Conservation (phyloP, 257 asterid genomes). For the Solanum dulcamara region DNA sequence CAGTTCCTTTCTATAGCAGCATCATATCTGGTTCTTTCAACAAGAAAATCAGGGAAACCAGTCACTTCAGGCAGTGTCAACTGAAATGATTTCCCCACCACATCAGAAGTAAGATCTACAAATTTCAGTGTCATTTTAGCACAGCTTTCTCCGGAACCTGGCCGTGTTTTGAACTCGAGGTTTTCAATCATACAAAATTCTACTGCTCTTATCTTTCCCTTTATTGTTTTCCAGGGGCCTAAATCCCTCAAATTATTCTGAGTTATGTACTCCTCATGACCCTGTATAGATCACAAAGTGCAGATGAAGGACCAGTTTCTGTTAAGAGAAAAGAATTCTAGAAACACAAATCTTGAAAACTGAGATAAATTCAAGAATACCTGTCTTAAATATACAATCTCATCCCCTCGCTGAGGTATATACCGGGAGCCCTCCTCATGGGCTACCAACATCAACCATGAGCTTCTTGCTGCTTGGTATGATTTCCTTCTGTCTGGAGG, state of each 20-base stretch:
- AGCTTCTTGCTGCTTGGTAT: slow-evolving; percentile 51
- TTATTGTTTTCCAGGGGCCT: slow-evolving; percentile 69
- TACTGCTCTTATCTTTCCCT: slow-evolving; percentile 56
- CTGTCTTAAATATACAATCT: slow-evolving; percentile 82
- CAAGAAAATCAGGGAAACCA: slow-evolving; percentile 90
- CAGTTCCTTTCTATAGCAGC: slow-evolving; percentile 73
- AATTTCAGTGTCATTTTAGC: slow-evolving; percentile 74
- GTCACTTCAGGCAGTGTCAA: slow-evolving; percentile 80
- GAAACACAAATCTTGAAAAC: neutral
- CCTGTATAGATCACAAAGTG: slow-evolving; percentile 35
- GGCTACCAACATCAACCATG: slow-evolving; percentile 73
- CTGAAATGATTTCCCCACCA: slow-evolving; percentile 49
- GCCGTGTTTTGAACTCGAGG: slow-evolving; percentile 56
- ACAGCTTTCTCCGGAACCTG: slow-evolving; percentile 98
- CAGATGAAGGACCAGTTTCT: slow-evolving; percentile 1
- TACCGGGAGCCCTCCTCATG: slow-evolving; percentile 85
- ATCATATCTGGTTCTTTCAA: slow-evolving; percentile 75
- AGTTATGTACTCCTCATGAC: slow-evolving; percentile 69
- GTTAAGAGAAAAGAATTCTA: neutral
- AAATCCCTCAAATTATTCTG: slow-evolving; percentile 28
- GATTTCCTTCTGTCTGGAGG: slow-evolving; percentile 55
- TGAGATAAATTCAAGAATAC: slow-evolving; percentile 17
- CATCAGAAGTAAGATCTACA: slow-evolving; percentile 58
- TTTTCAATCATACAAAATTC: slow-evolving; percentile 76
- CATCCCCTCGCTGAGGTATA: slow-evolving; percentile 84